Base-by-base conservation (phyloP, 345 rosid species). In the Diplotaxis tenuifolia region DNA sequence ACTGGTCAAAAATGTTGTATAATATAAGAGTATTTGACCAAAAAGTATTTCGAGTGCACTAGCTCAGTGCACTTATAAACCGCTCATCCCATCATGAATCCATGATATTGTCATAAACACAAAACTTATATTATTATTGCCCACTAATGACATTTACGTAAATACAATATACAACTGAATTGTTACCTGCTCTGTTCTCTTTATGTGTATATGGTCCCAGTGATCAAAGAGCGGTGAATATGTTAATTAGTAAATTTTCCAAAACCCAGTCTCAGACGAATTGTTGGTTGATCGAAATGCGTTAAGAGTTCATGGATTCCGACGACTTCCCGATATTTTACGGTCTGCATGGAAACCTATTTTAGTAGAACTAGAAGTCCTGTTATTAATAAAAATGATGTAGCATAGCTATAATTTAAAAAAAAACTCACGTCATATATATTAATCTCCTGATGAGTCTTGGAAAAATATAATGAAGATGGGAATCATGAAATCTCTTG, bases 41-140 rank as follows among this genome's bases (percentile, higher is more conserved):
- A 52, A 7, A 52, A 52, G 56, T 38, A 20, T 54, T 28, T 28
- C 21, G 65, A 55, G 25, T 42, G 71, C 71, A 73, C 59, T 56
- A 65, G 11, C 58, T 65, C 23, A 65, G 71, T 73, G 71, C 70
- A 42, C 65, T 55, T 28, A 36, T n/a, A 23, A 49, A 40, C 38
- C 40, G 22, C 21, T 55, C 14, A 42, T 27, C 45, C 65, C 65
- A 73, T 64, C 56, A 72, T 64, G 45, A 54, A 54, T 29, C 28
- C 34, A 58, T 47, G 50, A 63, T 18, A 36, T 54, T 20, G 7
- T 54, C n/a, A 11, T 27, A 55, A 54, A 27, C 5, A 54, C 14
- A 27, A 25, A 42, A 31, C 49, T 55, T 28, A 42, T 42, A 38
- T n/a, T 28, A 54, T 28, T 55, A n/a, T n/a, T n/a, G 7, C 27